Evolutionary conservation across 1,284 basidiomycete species (phyloP).

Genomic region (Coriolopsis trogii): DNA sequence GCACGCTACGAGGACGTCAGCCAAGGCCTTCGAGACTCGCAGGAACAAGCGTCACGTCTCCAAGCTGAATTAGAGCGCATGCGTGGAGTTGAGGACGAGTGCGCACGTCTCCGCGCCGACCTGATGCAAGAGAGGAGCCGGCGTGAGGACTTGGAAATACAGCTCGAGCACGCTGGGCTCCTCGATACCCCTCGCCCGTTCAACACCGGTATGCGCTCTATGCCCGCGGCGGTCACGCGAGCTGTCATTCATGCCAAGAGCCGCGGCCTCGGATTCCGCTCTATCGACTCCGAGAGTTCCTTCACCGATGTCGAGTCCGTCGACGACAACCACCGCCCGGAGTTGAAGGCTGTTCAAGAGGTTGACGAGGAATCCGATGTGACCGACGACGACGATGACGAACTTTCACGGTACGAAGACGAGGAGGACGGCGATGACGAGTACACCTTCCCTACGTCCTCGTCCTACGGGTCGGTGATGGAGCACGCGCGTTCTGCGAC

Average conservation of each 20-base stretch:
- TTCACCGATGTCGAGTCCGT: slow-evolving; percentile 66
- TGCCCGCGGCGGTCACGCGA: slow-evolving; percentile 30
- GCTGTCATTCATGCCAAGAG: slow-evolving; percentile 29
- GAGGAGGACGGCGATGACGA: slow-evolving; percentile 57
- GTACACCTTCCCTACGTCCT: slow-evolving; percentile 45
- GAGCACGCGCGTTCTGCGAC: slow-evolving; percentile 44
- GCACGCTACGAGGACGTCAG: slow-evolving; percentile 37
- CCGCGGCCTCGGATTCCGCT: slow-evolving; percentile 57
- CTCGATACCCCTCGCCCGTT: slow-evolving; percentile 48
- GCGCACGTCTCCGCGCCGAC: slow-evolving; percentile 34
- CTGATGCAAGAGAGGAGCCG: slow-evolving; percentile 42
- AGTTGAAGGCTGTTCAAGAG: slow-evolving; percentile 59
- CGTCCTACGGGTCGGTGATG: slow-evolving; percentile 60
- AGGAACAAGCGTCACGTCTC: slow-evolving; percentile 38
- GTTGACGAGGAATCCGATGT: slow-evolving; percentile 50
- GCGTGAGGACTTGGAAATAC: slow-evolving; percentile 44
- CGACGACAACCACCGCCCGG: slow-evolving; percentile 44
- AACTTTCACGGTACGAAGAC: slow-evolving; percentile 67
- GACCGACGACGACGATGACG: slow-evolving; percentile 53
- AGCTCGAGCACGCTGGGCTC: slow-evolving; percentile 45
- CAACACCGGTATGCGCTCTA: slow-evolving; percentile 25
- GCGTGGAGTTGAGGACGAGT: slow-evolving; percentile 37
- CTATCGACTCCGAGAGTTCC: slow-evolving; percentile 63
- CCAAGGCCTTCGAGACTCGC: slow-evolving; percentile 36
- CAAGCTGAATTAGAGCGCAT: slow-evolving; percentile 37